Base-by-base conservation (phyloP, 495 filamentous ascomycete species). In the Penicillium dipodomyicola region DNA sequence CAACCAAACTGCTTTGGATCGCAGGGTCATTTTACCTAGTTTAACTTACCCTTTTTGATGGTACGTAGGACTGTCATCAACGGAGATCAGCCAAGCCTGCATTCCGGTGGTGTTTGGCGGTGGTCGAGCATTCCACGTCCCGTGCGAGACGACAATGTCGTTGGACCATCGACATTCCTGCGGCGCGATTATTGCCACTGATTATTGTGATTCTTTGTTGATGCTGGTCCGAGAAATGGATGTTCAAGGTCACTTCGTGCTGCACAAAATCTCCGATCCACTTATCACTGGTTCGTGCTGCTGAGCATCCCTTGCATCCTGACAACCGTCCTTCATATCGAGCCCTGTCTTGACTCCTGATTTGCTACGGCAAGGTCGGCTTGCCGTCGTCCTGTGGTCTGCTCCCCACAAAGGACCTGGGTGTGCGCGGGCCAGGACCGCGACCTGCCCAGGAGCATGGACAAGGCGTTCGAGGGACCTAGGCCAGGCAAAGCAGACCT, bases 381-480 rank as follows among this genome's bases (percentile, higher is more conserved):
- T 58, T 57, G 60, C 61, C 44, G 64, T 43, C 52, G 65, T 68
- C 66, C 68, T 65, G 59, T 60, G 57, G 30, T 46, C 29, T 19
- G 57, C 64, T 68, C 65, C 53, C 67, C 59, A 64, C 58, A 41
- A 58, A 50, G 63, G 61, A 62, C 49, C 61, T 67, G 63, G 62
- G 73, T 72, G 70, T 71, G 72, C 58, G 66, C 69, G 48, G 61
- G 56, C 58, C 61, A 62, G 62, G 63, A 60, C 65, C 62, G 61
- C 65, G 49, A 55, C 67, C 67, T 68, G 60, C 65, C 63, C 67
- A 68, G 69, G 60, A 67, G 65, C 61, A 62, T 70, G 65, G 65
- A 67, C 59, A 49, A 68, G 71, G 71, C 74, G 66, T 68, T 75
- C 65, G 73, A 77, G 74, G 72, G 71, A 61, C 63, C 65, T 62